Evolutionary conservation across 805 yeast species (phyloP).

Genomic region (Hanseniaspora guilliermondii): DNA sequence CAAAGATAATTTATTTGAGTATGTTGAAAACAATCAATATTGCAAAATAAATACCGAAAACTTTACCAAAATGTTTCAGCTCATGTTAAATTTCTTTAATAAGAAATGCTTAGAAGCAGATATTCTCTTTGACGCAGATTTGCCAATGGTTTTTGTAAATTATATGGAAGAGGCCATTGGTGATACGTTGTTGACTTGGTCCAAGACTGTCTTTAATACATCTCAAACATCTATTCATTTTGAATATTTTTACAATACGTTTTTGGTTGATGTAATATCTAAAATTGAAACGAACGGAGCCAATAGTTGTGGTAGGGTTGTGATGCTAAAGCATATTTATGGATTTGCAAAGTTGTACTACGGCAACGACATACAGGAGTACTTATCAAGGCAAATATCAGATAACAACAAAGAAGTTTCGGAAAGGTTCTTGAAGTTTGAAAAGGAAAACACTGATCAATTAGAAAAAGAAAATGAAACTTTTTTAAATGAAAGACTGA

Average conservation of each 20-base stretch:
- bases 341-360: conserved; percentile 10
- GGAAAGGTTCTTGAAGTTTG: not conserved
- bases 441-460: conserved; percentile 15
- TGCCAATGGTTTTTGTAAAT: conserved; percentile 29
- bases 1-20: conserved; percentile 16
- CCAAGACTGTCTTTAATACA: conserved; percentile 21
- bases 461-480: conserved; percentile 12
- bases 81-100: conserved; percentile 26
- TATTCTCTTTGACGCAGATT: conserved; percentile 29
- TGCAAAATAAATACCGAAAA: conserved; percentile 19
- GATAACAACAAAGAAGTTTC: conserved; percentile 11
- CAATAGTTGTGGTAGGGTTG: conserved; percentile 9
- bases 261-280: conserved; percentile 12
- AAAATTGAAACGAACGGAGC: conserved; percentile 1
- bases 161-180: conserved; percentile 32
- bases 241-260: conserved; percentile 26
- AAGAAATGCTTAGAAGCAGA: conserved; percentile 30
- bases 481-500: conserved; percentile 25
- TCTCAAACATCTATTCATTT: conserved; percentile 23
- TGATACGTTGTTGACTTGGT: conserved; percentile 25
- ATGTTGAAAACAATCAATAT: conserved; percentile 15
- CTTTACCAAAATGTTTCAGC: conserved; percentile 21
- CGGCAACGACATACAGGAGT: conserved; percentile 14
- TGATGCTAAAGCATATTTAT: conserved; percentile 3
- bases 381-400: conserved; percentile 14